These are phyloP conservation scores for Bauhinia variegata DNA, from an alignment of 306 rosid species.

Conservation along the genomic window DNA sequence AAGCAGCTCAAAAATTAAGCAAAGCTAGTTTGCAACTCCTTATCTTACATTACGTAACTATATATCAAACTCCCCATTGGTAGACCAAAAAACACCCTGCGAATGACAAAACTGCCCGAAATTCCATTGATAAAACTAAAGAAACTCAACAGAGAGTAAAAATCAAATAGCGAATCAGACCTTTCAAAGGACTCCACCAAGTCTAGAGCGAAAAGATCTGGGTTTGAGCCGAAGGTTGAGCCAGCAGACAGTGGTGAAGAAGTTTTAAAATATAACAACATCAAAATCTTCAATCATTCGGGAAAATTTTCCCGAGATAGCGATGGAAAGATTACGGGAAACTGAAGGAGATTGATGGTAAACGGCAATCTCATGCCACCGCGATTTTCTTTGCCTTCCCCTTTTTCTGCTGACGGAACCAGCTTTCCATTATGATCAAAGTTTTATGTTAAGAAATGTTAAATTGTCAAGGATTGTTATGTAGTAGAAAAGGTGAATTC, in stretches of 20 bases:
- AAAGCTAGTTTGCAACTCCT: background rate
- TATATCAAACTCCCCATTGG: conserved; percentile 4
- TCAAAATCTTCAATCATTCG: conserved; percentile 3
- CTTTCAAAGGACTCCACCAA: conserved; percentile 16
- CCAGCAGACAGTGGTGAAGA: conserved; percentile 38
- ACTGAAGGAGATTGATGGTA: conserved; percentile 10
- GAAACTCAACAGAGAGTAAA: conserved; percentile 1
- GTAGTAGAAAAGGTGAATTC: background rate
- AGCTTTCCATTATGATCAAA: conserved; percentile 4
- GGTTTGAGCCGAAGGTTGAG: conserved; percentile 19
- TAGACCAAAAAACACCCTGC: conserved; percentile 15
- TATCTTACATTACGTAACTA: background rate
- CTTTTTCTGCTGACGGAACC: conserved; percentile 21
- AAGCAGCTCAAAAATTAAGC: conserved; percentile 6
- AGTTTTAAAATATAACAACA: conserved; percentile 5
- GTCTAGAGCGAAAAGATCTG: conserved; percentile 40
- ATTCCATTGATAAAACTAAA: conserved; percentile 18
- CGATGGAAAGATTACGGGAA: conserved; percentile 25
- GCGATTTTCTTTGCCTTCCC: background rate
- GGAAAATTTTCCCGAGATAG: conserved; percentile 40
- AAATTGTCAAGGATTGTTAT: background rate
- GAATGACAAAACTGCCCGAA: conserved; percentile 4
- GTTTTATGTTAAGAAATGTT: background rate
- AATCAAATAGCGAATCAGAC: conserved; percentile 22
- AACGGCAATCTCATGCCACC: conserved; percentile 32